phyloP scores from a whole-genome alignment of 441 rosid species.

The Capsella rubella region DNA sequence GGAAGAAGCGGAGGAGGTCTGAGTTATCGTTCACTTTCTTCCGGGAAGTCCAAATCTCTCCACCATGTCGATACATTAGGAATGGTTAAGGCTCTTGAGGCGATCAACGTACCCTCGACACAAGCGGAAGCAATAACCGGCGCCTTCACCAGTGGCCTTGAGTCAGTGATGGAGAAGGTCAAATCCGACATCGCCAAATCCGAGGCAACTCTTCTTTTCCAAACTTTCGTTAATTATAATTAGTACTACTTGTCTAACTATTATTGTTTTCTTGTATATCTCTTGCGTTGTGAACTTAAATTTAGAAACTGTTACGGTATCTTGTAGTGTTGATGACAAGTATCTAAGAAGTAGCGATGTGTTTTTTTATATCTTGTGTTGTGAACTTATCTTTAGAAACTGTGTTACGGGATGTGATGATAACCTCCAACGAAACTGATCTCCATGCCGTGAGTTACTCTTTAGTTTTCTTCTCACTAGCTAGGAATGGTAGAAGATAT shows the following conservation, averaged over 20 bases:
- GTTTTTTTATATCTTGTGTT: too few relatives aligned
- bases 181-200: background rate
- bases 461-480: background rate
- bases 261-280: background rate
- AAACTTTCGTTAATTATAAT: too few relatives aligned
- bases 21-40: conserved; percentile 1
- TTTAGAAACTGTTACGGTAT: background rate
- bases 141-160: background rate
- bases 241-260: background rate
- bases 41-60: background rate
- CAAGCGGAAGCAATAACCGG: background rate
- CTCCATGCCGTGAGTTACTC: background rate
- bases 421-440: too few relatives aligned
- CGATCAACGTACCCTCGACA: background rate
- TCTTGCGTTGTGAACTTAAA: background rate
- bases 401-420: too few relatives aligned
- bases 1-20: background rate
- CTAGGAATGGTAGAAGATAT: too few relatives aligned
- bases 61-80: background rate
- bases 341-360: too few relatives aligned
- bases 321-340: too few relatives aligned
- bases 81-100: background rate
- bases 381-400: background rate
- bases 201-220: background rate
- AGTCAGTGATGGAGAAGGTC: background rate